Percentiles rank a stretch among this genome's conserved stretches.
phyloP scores from a whole-genome alignment of 345 rosid genomes.

The Triadica sebifera region DNA sequence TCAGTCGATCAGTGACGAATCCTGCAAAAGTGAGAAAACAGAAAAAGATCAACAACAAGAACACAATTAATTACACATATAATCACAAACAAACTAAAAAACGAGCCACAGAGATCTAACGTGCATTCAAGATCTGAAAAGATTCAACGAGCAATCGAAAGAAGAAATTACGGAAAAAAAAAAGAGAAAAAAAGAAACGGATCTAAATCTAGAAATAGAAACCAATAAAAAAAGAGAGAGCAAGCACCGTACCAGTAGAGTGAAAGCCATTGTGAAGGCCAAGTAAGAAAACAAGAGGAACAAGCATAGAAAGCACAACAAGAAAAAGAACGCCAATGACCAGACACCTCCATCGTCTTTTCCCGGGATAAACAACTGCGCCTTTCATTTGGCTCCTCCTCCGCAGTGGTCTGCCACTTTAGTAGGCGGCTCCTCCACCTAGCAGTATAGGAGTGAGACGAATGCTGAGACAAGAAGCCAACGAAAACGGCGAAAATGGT shows the following conservation, averaged over 20 bases:
- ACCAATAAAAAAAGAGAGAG: too few relatives aligned
- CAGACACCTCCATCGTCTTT: slow-evolving; percentile 74
- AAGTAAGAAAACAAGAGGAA: slow-evolving; percentile 84
- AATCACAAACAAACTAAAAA: neutral
- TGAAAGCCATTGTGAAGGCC: slow-evolving; percentile 84
- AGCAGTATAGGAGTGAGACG: neutral
- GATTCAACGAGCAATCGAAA: neutral
- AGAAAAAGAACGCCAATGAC: slow-evolving; percentile 76
- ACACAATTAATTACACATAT: neutral
- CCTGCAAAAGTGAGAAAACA: slow-evolving; percentile 41
- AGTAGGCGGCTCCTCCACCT: neutral
- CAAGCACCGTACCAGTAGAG: slow-evolving; percentile 32
- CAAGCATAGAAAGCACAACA: slow-evolving; percentile 87
- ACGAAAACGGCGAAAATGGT: neutral
- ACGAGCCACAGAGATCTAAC: slow-evolving; percentile 2
- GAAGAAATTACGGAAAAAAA: neutral
- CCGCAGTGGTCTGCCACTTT: slow-evolving; percentile 1
- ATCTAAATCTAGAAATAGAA: slow-evolving; percentile 28
- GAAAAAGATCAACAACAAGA: neutral
- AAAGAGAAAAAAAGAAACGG: slow-evolving; percentile 13
- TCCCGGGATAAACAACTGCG: slow-evolving; percentile 37
- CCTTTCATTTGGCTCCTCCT: slow-evolving; percentile 40
- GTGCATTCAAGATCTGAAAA: slow-evolving; percentile 2
- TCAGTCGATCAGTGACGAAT: slow-evolving; percentile 44
- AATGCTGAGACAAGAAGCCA: too few relatives aligned